phyloP scores from a whole-genome alignment of 2,329 filamentous ascomycete species.

The Zopfia rhizophila region DNA sequence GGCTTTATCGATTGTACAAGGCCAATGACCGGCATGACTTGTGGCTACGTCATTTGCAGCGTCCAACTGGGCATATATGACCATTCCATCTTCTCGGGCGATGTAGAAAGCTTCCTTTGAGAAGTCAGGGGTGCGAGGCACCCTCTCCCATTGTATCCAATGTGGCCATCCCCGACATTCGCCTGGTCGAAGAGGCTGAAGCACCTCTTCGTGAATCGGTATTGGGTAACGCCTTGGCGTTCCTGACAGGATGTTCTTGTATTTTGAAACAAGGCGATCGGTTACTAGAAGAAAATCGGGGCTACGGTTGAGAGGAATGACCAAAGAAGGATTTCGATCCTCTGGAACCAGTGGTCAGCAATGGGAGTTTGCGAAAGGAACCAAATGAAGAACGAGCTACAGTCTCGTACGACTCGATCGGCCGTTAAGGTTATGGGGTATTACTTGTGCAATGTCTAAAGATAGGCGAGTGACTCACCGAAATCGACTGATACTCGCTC shows the following conservation, averaged over 20 bases:
- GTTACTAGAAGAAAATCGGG: slow-evolving; percentile 55
- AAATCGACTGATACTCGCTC: slow-evolving; percentile 38
- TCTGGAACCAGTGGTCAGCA: slow-evolving; percentile 35
- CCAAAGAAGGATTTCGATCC: slow-evolving; percentile 48
- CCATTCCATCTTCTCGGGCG: slow-evolving; percentile 84
- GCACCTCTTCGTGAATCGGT: slow-evolving; percentile 41
- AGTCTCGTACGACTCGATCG: too few species aligned
- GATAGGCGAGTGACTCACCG: slow-evolving; percentile 25
- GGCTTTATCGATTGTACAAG: slow-evolving; percentile 80
- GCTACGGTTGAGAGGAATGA: slow-evolving; percentile 54
- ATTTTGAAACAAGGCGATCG: slow-evolving; percentile 49
- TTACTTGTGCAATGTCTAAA: neutral
- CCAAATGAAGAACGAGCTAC: too few species aligned
- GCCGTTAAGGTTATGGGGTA: neutral
- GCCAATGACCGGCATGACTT: slow-evolving; percentile 65
- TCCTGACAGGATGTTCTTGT: slow-evolving; percentile 54
- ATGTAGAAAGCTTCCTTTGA: slow-evolving; percentile 84
- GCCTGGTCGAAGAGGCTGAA: slow-evolving; percentile 57
- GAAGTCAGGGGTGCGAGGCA: slow-evolving; percentile 68
- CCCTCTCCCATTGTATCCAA: slow-evolving; percentile 88
- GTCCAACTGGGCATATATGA: slow-evolving; percentile 77
- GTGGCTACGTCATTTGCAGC: slow-evolving; percentile 47
- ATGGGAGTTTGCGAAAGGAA: neutral
- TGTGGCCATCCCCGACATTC: slow-evolving; percentile 60
- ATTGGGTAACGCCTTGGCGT: slow-evolving; percentile 33